Base-by-base conservation (phyloP, 306 rosid genomes). In the Dicorynia guianensis region DNA sequence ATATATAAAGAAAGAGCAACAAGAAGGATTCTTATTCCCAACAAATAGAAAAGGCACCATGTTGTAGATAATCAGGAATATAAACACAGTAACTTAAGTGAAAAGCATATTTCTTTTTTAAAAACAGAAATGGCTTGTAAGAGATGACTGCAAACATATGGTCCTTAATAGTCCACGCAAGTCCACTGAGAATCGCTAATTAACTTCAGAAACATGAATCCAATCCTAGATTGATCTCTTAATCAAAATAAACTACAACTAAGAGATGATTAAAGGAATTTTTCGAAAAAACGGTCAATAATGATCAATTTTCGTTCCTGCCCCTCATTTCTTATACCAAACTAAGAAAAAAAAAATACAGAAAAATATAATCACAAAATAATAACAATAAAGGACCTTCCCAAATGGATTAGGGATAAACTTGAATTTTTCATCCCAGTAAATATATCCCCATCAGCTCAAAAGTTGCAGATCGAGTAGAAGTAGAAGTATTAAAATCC, bases 21-120 rank as follows among this genome's bases (percentile, higher is more conserved):
- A 55, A 67, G 30, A 25, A 25, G 18, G 72, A 81, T 85, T 79
- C 84, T 76, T 71, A 53, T 87, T 85, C 88, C 60, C 25, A 50
- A 38, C 48, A 34, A 30, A 44, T 76, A 11, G 5, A 35, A 46
- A 60, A 18, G 69, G 8, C n/a, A 17, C 4, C 10, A 61, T 57
- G 39, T 77, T 33, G 35, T 11, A 11, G 15, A 72, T 35, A 75
- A 25, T 75, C 71, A 73, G 25, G 71, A 85, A 80, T 82, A 84
- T n/a, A 59, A 15, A 17, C 40, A 4, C 5, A 44, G 50, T 36
- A 4, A 19, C 15, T 55, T 35, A 30, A 65, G 4, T 3, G 12
- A 49, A 55, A 70, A 40, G 11, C 20, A 25, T 6, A 71, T 25
- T 14, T 47, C n/a, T n/a, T 46, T 8, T 25, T 0, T 17, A 3